Evolutionary conservation across 108 stramenopile species (phyloP).

Genomic region (Cyclostephanos tholiformis): DNA sequence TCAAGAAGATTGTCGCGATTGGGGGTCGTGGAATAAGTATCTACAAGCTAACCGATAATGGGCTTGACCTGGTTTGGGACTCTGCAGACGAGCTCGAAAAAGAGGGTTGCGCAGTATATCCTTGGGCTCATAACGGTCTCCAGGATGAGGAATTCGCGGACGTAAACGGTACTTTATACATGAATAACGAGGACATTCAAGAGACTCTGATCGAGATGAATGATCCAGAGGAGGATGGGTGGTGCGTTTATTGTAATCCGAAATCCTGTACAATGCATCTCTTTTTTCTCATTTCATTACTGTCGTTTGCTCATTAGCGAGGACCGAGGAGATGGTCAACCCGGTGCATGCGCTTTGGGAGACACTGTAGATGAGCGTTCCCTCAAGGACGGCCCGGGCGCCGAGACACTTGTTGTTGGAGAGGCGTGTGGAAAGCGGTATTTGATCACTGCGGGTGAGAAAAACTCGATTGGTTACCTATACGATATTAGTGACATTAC

Average conservation of each 20-base stretch:
- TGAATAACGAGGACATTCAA: conserved; percentile 25
- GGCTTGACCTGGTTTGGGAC: conserved; percentile 41
- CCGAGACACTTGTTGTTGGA: conserved; percentile 35
- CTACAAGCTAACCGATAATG: conserved; percentile 39
- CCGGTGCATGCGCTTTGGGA: conserved; percentile 45
- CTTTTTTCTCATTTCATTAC: background rate
- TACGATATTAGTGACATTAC: conserved; percentile 49
- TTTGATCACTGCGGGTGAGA: conserved; percentile 45
- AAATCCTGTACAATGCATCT: background rate
- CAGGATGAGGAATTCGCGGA: conserved; percentile 57
- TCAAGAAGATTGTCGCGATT: conserved; percentile 48
- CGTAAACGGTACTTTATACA: conserved; percentile 30
- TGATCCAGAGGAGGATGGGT: conserved; percentile 46
- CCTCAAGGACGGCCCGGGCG: conserved; percentile 42
- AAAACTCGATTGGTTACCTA: conserved; percentile 43
- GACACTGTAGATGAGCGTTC: conserved; percentile 46
- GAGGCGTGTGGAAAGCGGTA: conserved; percentile 40
- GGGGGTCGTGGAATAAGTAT: conserved; percentile 53
- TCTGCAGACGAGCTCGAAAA: conserved; percentile 34
- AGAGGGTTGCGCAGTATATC: conserved; percentile 47
- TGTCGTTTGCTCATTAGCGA: conserved; percentile 22
- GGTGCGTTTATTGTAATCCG: conserved; percentile 12
- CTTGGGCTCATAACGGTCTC: conserved; percentile 60
- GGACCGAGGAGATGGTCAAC: conserved; percentile 45
- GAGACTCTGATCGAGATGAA: conserved; percentile 54